Base-by-base conservation (phyloP, 495 filamentous ascomycete genomes). In the Aspergillus panamensis region DNA sequence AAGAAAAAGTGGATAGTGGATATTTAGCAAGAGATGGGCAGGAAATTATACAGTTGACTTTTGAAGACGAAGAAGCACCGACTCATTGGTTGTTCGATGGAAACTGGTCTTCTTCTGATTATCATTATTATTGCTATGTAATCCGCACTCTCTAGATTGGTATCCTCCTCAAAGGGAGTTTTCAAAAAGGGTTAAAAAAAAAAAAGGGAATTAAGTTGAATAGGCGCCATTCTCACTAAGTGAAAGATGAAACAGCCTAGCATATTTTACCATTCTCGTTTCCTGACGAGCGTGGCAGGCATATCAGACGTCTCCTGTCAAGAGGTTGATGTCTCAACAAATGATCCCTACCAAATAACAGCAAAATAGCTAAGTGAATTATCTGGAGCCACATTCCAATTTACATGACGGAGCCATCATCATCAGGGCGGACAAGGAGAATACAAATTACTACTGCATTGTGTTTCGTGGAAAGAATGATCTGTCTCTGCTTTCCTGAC, bases 241-340 rank as follows among this genome's bases (percentile, higher is more conserved):
- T 55, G 30, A 17, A 55, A 35, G 53, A 48, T 55, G 53, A 55
- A 55, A 55, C 53, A 35, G n/a, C 53, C 53, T 55, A 55, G 33
- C 42, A 16, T 21, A 30, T 47, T 43, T 48, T 47, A 47, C 47
- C 35, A 32, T 55, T 43, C 32, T 47, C n/a, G 14, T 44, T 54
- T 44, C 7, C 3, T 43, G 25, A 25, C 25, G 25, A 5, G 25
- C 37, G 14, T 45, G 17, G 9, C 5, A 45, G 6, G 42, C 50
- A 53, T 40, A 53, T 53, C 33, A 53, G 35, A 42, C 50, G n/a
- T 16, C 42, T 19, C n/a, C 42, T 45, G n/a, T 10, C 17, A 17
- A 19, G 17, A 10, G 9, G 20, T 19, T 17, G 0, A 20, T 45
- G 42, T 45, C 42, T 45, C 16, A 20, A 45, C 42, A 45, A 21